Evolutionary conservation across 2,329 filamentous ascomycete species (phyloP).

Genomic region (Zymoseptoria crescenta): DNA sequence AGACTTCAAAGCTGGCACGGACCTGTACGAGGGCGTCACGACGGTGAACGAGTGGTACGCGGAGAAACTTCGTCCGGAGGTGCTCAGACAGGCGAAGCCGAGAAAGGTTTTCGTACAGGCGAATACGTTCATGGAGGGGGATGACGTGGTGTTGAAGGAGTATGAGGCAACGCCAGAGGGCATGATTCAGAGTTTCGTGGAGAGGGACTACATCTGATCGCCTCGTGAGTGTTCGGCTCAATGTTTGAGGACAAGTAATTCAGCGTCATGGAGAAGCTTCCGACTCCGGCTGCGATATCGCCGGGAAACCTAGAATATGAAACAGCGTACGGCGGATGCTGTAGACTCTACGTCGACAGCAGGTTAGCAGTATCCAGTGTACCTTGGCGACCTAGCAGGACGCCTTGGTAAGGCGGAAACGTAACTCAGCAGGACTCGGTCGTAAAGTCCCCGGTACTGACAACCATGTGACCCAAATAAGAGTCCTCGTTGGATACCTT

Average conservation of each 20-base stretch:
- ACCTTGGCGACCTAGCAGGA: too few species aligned
- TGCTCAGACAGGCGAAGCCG: slow-evolving; percentile 71
- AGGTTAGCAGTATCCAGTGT: too few species aligned
- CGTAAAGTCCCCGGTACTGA: too few species aligned
- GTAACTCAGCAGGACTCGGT: neutral
- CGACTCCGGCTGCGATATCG: too few species aligned
- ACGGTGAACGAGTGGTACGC: slow-evolving; percentile 80
- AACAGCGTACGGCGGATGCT: too few species aligned
- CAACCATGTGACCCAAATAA: too few species aligned
- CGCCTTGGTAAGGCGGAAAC: too few species aligned
- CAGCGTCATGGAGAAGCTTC: too few species aligned
- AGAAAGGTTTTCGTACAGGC: slow-evolving; percentile 89
- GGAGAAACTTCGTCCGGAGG: slow-evolving; percentile 66
- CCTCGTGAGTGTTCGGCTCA: neutral
- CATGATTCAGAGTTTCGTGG: slow-evolving; percentile 66
- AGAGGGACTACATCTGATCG: slow-evolving; percentile 30
- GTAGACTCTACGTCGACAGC: too few species aligned
- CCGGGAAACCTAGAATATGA: too few species aligned
- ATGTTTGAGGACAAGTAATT: too few species aligned
- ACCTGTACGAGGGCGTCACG: slow-evolving; percentile 78
- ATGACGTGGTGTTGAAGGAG: slow-evolving; percentile 69
- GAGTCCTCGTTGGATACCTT: too few species aligned
- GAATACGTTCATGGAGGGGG: slow-evolving; percentile 61
- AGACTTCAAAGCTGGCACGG: slow-evolving; percentile 67
- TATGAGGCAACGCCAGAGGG: slow-evolving; percentile 76